Conservation (phyloP, 306 rosid species). For the Trifolium dubium region DNA sequence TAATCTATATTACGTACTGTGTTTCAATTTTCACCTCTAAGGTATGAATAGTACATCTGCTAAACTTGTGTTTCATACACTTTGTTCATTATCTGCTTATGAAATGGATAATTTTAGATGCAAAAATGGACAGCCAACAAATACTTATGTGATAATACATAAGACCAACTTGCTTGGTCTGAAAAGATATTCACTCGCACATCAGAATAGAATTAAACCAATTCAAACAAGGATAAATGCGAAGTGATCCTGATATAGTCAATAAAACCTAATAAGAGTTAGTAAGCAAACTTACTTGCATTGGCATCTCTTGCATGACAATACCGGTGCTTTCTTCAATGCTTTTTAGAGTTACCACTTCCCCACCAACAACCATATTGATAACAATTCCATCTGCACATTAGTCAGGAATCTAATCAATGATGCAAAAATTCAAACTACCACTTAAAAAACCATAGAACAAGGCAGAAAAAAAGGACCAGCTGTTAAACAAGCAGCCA, state of each 20-base stretch:
- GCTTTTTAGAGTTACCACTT: constrained; percentile 77
- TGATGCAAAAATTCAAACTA: constrained; percentile 35
- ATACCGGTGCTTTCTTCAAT: constrained; percentile 80
- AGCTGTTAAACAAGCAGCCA: constrained; percentile 76
- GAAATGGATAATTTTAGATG: neutral
- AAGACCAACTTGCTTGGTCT: neutral
- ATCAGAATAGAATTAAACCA: neutral
- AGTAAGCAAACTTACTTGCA: constrained; percentile 64
- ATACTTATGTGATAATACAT: constrained; percentile 14
- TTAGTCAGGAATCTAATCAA: constrained; percentile 40
- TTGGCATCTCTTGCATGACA: constrained; percentile 92
- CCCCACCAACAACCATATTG: constrained; percentile 96
- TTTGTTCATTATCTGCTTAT: constrained; percentile 5
- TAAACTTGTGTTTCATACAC: neutral
- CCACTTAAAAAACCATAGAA: constrained; percentile 32
- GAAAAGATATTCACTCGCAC: neutral
- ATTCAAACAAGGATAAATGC: constrained; percentile 5
- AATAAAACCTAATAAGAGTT: constrained; percentile 1
- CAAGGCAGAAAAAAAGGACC: constrained; percentile 59
- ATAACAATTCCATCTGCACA: constrained; percentile 86
- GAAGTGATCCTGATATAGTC: neutral
- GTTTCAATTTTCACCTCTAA: neutral
- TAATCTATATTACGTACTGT: neutral
- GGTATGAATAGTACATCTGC: neutral
- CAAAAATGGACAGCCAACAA: neutral